Percentiles rank a stretch among this genome's conserved stretches.
Conservation (phyloP, 2,329 filamentous ascomycete species). For the Colletotrichum higginsianum region DNA sequence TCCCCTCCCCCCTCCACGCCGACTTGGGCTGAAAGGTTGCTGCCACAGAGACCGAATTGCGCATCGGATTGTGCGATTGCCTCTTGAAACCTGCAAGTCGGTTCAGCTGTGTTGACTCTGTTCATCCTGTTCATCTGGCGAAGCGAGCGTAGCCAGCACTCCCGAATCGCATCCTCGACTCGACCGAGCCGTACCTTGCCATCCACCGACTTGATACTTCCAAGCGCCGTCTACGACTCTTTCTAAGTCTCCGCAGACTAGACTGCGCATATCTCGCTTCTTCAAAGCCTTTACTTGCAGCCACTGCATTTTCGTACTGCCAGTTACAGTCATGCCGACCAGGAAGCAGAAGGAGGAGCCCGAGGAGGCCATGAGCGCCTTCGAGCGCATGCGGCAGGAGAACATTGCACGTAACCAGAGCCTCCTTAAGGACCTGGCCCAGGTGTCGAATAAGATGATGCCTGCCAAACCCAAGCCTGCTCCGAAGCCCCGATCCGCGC, state of each 20-base stretch:
- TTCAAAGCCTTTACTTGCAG: background rate
- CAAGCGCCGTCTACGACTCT: background rate
- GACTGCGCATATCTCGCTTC: background rate
- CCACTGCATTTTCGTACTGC: constrained; percentile 25
- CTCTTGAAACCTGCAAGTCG: background rate
- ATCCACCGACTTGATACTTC: too few species aligned
- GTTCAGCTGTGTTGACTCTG: background rate
- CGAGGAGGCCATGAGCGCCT: constrained; percentile 77
- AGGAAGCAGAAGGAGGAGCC: constrained; percentile 55
- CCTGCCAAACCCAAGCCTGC: constrained; percentile 70
- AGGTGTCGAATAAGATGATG: constrained; percentile 78
- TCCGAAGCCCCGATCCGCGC: constrained; percentile 56
- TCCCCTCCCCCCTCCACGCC: background rate
- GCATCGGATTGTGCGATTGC: too few species aligned
- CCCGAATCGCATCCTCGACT: background rate
- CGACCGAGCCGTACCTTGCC: background rate
- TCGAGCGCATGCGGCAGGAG: constrained; percentile 86
- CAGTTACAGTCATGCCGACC: constrained; percentile 59
- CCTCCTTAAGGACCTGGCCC: constrained; percentile 82
- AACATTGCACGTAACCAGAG: constrained; percentile 91
- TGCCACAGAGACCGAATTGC: background rate
- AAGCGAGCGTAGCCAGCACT: background rate
- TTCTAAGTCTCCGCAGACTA: background rate
- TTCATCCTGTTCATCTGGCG: background rate
- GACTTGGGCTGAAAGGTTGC: too few species aligned